phyloP scores from a whole-genome alignment of 2,329 filamentous ascomycete species.

The Sclerotinia spermophila region DNA sequence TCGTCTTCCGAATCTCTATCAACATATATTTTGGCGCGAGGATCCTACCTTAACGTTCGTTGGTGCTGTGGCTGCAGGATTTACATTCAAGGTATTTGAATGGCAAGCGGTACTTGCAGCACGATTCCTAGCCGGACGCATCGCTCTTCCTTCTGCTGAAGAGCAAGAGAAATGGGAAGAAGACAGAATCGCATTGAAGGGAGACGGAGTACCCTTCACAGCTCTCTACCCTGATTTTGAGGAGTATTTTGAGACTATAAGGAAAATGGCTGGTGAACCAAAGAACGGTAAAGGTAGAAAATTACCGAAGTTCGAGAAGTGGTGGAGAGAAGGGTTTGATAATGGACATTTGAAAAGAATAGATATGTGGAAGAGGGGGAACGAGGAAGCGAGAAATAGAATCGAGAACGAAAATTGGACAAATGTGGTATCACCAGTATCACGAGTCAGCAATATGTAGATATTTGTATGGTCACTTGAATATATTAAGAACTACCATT shows the following conservation, averaged over 20 bases:
- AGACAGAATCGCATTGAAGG: conserved; percentile 49
- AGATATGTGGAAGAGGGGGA: conserved; percentile 54
- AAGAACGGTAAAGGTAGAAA: conserved; percentile 43
- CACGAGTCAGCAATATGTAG: background rate
- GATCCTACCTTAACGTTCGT: conserved; percentile 57
- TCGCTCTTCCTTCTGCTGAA: conserved; percentile 45
- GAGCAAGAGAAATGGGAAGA: conserved; percentile 56
- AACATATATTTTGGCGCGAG: conserved; percentile 52
- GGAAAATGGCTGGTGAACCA: conserved; percentile 47
- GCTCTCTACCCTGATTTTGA: conserved; percentile 60
- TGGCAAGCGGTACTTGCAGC: conserved; percentile 64
- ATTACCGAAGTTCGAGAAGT: conserved; percentile 44
- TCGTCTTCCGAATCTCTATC: conserved; percentile 53
- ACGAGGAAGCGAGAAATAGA: conserved; percentile 39
- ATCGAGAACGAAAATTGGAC: conserved; percentile 17
- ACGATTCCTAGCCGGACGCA: conserved; percentile 53
- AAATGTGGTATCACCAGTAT: background rate
- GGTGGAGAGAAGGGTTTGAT: conserved; percentile 50
- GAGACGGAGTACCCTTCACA: conserved; percentile 55
- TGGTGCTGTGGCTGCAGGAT: conserved; percentile 53
- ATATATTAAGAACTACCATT: background rate
- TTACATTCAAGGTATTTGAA: conserved; percentile 68
- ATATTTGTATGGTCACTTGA: background rate
- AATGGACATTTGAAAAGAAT: conserved; percentile 54
- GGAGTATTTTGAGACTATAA: conserved; percentile 58